These are phyloP conservation scores for Achaetomium macrosporum DNA, from an alignment of 2,329 filamentous ascomycete genomes.

Conservation along the genomic window DNA sequence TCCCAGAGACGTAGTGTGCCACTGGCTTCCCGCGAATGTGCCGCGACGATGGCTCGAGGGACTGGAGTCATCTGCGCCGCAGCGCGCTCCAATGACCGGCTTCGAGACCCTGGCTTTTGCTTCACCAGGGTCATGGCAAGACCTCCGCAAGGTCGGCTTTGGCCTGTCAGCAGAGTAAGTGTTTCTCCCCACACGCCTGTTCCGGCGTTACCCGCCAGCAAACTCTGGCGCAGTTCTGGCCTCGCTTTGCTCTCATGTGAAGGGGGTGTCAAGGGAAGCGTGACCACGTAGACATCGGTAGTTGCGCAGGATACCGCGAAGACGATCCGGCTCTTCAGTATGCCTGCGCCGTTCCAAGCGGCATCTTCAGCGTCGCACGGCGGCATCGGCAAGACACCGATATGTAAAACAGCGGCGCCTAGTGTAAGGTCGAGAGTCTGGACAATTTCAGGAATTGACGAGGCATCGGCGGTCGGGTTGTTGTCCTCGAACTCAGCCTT, in stretches of 20 bases:
- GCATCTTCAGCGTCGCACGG: constrained; percentile 46
- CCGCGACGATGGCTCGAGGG: constrained; percentile 50
- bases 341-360: constrained; percentile 39
- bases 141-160: constrained; percentile 47
- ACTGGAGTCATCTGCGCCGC: constrained; percentile 25
- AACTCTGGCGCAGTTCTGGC: constrained; percentile 44
- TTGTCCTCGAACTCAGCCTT: constrained; percentile 55
- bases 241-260: constrained; percentile 54
- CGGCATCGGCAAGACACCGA: constrained; percentile 51
- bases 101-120: constrained; percentile 32
- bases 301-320: constrained; percentile 56
- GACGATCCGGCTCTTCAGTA: constrained; percentile 53
- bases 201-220: constrained; percentile 50
- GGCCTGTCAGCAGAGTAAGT: constrained; percentile 48
- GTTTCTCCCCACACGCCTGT: constrained; percentile 60
- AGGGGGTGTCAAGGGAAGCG: constrained; percentile 55
- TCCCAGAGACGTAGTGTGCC: constrained; percentile 56
- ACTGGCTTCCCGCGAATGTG: constrained; percentile 54
- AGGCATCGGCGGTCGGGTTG: constrained; percentile 39
- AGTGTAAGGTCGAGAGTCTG: constrained; percentile 58
- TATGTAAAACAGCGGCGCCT: constrained; percentile 48
- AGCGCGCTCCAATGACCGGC: constrained; percentile 36
- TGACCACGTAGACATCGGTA: constrained; percentile 51
- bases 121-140: constrained; percentile 50
- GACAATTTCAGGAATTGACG: constrained; percentile 46